Evolutionary conservation across 139 green algal species (phyloP).

Genomic region (Chlamydomonas asymmetrica): DNA sequence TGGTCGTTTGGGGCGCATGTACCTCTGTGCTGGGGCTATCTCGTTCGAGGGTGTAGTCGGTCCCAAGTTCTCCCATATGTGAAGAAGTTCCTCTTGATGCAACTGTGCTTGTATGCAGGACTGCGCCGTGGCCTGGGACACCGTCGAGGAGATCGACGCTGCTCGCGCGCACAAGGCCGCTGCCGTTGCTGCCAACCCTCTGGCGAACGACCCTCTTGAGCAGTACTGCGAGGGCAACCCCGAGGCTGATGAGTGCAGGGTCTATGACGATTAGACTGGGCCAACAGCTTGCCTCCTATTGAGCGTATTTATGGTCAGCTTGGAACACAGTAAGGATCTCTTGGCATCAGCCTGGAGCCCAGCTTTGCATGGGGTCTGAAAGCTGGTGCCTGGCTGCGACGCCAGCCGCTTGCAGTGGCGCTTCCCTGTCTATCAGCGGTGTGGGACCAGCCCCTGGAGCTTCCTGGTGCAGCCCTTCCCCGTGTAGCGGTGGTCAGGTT

Average conservation of each 20-base stretch:
- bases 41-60: neutral
- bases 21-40: neutral
- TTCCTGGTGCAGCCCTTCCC: too few species aligned
- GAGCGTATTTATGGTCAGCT: too few species aligned
- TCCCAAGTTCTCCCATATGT: neutral
- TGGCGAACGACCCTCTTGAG: conserved; percentile 25
- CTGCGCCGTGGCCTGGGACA: conserved; percentile 43
- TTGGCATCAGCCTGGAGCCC: too few species aligned
- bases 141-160: conserved; percentile 38
- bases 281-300: too few species aligned
- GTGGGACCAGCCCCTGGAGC: too few species aligned
- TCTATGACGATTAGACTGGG: conserved; percentile 22
- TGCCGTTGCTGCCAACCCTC: neutral
- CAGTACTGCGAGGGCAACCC: conserved; percentile 38
- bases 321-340: too few species aligned
- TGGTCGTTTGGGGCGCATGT: neutral
- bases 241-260: conserved; percentile 43
- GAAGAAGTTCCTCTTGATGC: neutral
- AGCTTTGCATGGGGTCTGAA: too few species aligned
- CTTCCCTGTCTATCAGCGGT: too few species aligned
- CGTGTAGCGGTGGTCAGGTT: too few species aligned
- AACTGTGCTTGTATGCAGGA: conserved; percentile 6
- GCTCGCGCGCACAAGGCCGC: conserved; percentile 36
- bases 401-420: too few species aligned
- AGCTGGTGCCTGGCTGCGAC: too few species aligned